These are phyloP conservation scores for Penicillium alfredii DNA, from an alignment of 495 filamentous ascomycete genomes.

Conservation along the genomic window DNA sequence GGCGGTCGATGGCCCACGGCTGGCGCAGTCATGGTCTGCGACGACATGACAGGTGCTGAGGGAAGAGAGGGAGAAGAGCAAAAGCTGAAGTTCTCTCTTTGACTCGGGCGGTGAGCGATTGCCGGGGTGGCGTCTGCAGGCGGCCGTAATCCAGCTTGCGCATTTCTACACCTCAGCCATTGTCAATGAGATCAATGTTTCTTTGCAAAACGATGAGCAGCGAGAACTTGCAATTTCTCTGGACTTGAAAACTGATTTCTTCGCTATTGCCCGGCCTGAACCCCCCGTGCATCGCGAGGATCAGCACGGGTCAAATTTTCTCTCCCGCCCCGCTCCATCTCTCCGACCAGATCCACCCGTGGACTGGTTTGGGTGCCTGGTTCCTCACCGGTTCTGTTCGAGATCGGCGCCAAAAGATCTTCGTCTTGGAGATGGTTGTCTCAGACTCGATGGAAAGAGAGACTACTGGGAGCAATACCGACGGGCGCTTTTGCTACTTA, in stretches of 20 bases:
- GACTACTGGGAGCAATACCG: too few relatives aligned
- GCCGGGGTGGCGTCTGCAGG: slow-evolving; percentile 23
- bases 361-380: slow-evolving; percentile 20
- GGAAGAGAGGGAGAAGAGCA: slow-evolving; percentile 24
- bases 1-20: slow-evolving; percentile 47
- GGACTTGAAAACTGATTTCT: too few relatives aligned
- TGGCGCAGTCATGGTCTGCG: slow-evolving; percentile 53
- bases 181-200: too few relatives aligned
- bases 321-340: slow-evolving; percentile 25
- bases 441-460: too few relatives aligned
- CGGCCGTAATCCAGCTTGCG: slow-evolving; percentile 18
- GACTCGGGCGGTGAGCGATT: slow-evolving; percentile 29
- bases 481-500: too few relatives aligned
- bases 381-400: slow-evolving; percentile 18
- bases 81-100: slow-evolving; percentile 28
- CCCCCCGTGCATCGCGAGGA: too few relatives aligned
- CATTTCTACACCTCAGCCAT: too few relatives aligned
- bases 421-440: too few relatives aligned
- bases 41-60: slow-evolving; percentile 45
- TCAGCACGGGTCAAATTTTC: slow-evolving; percentile 28
- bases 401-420: slow-evolving; percentile 1
- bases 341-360: slow-evolving; percentile 24
- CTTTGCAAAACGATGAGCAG: too few relatives aligned
- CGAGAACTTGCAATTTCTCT: too few relatives aligned
- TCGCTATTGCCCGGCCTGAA: too few relatives aligned